Evolutionary conservation across 2,329 filamentous ascomycete genomes (phyloP), one percentile per base, ranked within the genome.

Genomic region (Neofusicoccum laricinum): DNA sequence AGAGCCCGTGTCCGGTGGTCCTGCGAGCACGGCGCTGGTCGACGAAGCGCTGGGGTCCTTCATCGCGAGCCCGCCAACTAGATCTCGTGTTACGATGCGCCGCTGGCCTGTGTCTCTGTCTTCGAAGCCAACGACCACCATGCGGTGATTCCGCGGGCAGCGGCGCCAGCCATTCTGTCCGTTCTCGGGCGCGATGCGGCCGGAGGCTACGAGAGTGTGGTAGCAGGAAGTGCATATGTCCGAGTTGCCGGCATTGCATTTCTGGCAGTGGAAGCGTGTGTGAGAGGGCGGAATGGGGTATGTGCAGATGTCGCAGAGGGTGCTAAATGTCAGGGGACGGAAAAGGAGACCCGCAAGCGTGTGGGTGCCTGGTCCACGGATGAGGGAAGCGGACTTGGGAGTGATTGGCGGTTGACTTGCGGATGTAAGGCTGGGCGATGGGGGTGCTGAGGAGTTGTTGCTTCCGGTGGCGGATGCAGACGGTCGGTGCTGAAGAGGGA

Each of bases 171-270:
- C 93, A 11, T 82, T 83, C 4, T 87, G 83, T 0, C 93, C 93
- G 68, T 97, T 93, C 66, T 93, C 90, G 17, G 81, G 79, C 63
- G 86, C 88, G 67, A 97, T 88, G 50, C 86, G 86, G 8, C 85
- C 84, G 0, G 84, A 83, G 1, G 81, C 77, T 1, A 90, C 84
- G 7, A 93, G 82, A 51, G 84, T 85, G 57, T 84, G 79, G 75
- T 97, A 97, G 80, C 93, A 97, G 3, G 84, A 80, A 17, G 83
- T 83, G 78, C 93, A 97, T 53, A 97, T 86, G 69, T 97, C 92
- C 75, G 95, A 96, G 74, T 96, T 90, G n/a, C 93, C 93, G 34
- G 85, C 81, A 59, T 86, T 87, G 76, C 93, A 96, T 59, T 83
- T 80, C 55, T 87, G 88, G 77, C 94, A 98, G 77, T 97, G 94